Evolutionary conservation across 108 stramenopile genomes (phyloP).

Genomic region (Pseudonitzschia multistriata): DNA sequence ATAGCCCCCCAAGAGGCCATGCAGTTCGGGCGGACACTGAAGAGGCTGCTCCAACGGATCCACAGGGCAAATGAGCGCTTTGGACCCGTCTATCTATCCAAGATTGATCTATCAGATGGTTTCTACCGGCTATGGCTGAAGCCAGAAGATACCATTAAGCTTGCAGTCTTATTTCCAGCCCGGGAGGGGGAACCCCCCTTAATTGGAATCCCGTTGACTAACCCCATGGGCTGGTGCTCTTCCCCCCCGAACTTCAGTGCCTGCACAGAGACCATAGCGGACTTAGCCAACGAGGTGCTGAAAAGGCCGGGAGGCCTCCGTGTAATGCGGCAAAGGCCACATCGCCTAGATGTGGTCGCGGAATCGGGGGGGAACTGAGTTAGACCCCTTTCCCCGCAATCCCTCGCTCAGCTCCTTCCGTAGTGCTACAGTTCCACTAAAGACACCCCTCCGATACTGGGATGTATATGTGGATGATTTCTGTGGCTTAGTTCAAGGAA

Average conservation of each 20-base stretch:
- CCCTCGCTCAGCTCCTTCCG: neutral
- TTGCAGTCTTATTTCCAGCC: constrained; percentile 32
- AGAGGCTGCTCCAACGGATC: constrained; percentile 19
- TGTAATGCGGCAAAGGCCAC: too few species aligned
- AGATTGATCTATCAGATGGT: constrained; percentile 36
- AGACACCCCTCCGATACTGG: constrained; percentile 11
- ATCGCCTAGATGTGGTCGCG: too few species aligned
- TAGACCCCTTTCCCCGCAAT: too few species aligned
- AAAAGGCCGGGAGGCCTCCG: constrained; percentile 1
- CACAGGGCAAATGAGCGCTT: constrained; percentile 9
- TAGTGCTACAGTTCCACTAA: neutral
- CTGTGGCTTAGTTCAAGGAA: constrained; percentile 30
- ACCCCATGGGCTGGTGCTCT: neutral
- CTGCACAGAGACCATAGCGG: constrained; percentile 33
- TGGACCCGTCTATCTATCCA: constrained; percentile 25
- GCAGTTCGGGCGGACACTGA: constrained; percentile 41
- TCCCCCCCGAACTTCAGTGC: constrained; percentile 43
- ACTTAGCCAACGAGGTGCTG: constrained; percentile 24
- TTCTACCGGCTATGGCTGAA: constrained; percentile 32
- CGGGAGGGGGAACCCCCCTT: neutral
- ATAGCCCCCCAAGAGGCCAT: constrained; percentile 32
- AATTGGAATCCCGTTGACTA: neutral
- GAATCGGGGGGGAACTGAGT: too few species aligned
- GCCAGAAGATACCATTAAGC: constrained; percentile 26
- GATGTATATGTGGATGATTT: constrained; percentile 54